Evolutionary conservation across 2,329 filamentous ascomycete species (phyloP), one percentile per base, ranked within the genome.

Genomic region (Lasiodiplodia gonubiensis): DNA sequence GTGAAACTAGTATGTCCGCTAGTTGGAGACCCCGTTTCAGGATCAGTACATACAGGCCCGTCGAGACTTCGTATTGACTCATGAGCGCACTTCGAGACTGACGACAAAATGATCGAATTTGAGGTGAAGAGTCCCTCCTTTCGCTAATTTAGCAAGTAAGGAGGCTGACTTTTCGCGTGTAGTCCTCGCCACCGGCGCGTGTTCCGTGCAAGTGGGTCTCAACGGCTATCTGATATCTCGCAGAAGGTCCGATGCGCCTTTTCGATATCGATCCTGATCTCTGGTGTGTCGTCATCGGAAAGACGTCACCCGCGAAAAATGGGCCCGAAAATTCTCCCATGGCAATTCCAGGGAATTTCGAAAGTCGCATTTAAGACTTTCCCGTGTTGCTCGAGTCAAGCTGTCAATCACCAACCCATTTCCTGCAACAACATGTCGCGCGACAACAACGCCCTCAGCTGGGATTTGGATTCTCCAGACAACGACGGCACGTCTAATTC

Each of bases 211-310:
- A n/a, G 55, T 59, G 55, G 55, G 55, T 25, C 55, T 23, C 35
- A 59, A 46, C 55, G 35, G 55, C 55, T 46, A 46, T 46, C 55
- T 27, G 55, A 55, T 37, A 37, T 46, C 42, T 55, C 30, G 52
- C 53, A 55, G 25, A 35, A 55, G 53, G 53, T 12, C 53, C 53
- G 53, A 55, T 55, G 30, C 8, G 35, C 33, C 25, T 23, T 11
- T 11, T 12, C 33, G 14, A 59, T 46, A 21, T 21, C 25, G 55
- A 59, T 59, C 23, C 14, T 16, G n/a, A 18, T 23, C 35, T 4
- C 8, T 6, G 2, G 12, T 10, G 35, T 59, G 35, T 59, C 55
- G 55, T 59, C 55, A 59, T 59, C 39, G 14, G 35, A 12, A 46
- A 23, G 37, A 23, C 55, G 42, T 46, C 33, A 25, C 25, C n/a